Evolutionary conservation across 2,329 filamentous ascomycete species (phyloP), one percentile per base, ranked within the genome.

Genomic region (Aspergillus fumigatiaffinis): DNA sequence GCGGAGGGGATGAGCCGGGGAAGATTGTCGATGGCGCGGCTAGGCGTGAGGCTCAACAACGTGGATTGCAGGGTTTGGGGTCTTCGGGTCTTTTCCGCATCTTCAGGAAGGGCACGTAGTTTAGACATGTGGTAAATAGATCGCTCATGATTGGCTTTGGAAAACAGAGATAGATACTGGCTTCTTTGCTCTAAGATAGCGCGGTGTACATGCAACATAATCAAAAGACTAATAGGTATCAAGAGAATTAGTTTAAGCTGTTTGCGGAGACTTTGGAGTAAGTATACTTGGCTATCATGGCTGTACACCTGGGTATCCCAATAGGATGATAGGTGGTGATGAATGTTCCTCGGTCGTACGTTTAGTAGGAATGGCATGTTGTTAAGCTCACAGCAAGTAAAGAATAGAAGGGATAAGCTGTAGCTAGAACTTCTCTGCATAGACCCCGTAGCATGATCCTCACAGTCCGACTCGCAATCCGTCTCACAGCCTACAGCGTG

Each of bases 21-120:
- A 54, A 59, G 21, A 60, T 59, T 32, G 57, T 66, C 29, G 72
- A 75, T 59, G 71, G 70, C 5, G 74, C 74, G 25, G 73, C 69
- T 9, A 70, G 64, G 17, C 66, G 72, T 44, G 74, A 74, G 63
- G 64, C 60, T 3, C 60, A 68, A 42, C 71, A 75, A 65, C 65
- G 72, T 23, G 75, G 75, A 3, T 62, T 76, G 49, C 63, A 71
- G 41, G 74, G 75, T 4, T 54, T 77, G 56, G 63, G 63, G 9
- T 46, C 44, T 23, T 21, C 59, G 8, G 42, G 56, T 10, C 14
- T 60, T 5, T 52, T 58, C 17, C 44, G 46, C 23, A 20, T 56
- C 9, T 56, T 63, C 9, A 52, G 28, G 21, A 56, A 53, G 55
- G 53, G 44, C 5, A 17, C 44, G 6, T 25, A 25, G 32, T 17